Conservation (phyloP, 2,329 filamentous ascomycete species). For the Botrytis paeoniae region DNA sequence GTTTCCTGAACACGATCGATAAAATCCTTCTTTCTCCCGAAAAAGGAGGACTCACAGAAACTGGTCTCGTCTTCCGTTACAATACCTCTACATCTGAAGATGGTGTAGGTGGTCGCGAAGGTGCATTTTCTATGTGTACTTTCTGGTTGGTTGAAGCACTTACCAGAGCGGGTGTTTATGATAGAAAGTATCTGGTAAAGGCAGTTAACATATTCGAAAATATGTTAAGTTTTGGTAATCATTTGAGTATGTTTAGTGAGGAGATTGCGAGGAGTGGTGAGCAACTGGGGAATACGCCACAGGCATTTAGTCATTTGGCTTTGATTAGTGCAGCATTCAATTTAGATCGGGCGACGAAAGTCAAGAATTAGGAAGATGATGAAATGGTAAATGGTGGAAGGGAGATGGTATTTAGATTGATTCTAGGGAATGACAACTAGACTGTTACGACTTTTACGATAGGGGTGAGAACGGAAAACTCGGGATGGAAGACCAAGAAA, state of each 20-base stretch:
- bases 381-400: background rate
- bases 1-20: conserved; percentile 70
- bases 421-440: background rate
- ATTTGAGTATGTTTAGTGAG: conserved; percentile 75
- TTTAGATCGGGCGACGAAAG: conserved; percentile 51
- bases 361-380: background rate
- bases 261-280: conserved; percentile 73
- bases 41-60: conserved; percentile 71
- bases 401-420: background rate
- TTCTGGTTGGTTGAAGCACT: conserved; percentile 81
- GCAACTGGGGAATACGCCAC: conserved; percentile 75
- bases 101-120: conserved; percentile 70
- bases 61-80: conserved; percentile 73
- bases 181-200: conserved; percentile 58
- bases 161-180: conserved; percentile 64
- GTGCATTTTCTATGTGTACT: conserved; percentile 77
- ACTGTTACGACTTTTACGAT: background rate
- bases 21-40: conserved; percentile 69
- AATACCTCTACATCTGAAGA: conserved; percentile 67
- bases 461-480: background rate
- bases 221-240: conserved; percentile 73
- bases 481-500: background rate
- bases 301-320: conserved; percentile 74
- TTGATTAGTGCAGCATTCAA: conserved; percentile 77
- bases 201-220: conserved; percentile 74